Percentiles rank a stretch among this genome's conserved stretches.
phyloP scores from a whole-genome alignment of 2,329 filamentous ascomycete species.

The Xylaria sp. region DNA sequence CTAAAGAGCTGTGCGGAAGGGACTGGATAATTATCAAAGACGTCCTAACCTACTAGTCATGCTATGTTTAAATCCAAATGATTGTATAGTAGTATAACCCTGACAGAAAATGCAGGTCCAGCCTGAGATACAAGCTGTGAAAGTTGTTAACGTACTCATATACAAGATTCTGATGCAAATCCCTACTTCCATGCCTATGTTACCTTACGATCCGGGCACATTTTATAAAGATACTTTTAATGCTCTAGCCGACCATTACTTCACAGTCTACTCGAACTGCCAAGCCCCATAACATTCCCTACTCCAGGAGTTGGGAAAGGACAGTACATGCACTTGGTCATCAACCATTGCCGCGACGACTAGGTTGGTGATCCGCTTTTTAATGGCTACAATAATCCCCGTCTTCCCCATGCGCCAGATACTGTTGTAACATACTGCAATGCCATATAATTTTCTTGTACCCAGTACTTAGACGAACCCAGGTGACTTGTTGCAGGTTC shows the following conservation, averaged over 20 bases:
- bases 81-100: not conserved
- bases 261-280: not conserved
- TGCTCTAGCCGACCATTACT: not conserved
- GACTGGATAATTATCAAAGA: not conserved
- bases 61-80: not conserved
- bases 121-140: not conserved
- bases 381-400: not conserved
- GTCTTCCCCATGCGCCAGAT: not conserved
- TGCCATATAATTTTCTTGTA: not conserved
- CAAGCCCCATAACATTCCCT: not conserved
- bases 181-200: not conserved
- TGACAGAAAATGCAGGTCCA: not conserved
- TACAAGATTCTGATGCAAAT: not conserved
- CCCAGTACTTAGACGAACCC: not conserved
- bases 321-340: not conserved
- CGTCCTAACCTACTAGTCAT: not conserved
- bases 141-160: not conserved
- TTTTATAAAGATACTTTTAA: not conserved
- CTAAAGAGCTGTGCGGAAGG: not conserved
- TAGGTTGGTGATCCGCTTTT: constrained; percentile 22
- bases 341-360: constrained; percentile 18
- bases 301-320: no score
- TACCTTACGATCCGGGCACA: not conserved
- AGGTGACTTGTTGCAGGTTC: not conserved
- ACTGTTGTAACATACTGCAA: not conserved